These are phyloP conservation scores for Monosiga brevicollis DNA, from an alignment of 78 protist genomes.

Conservation along the genomic window DNA sequence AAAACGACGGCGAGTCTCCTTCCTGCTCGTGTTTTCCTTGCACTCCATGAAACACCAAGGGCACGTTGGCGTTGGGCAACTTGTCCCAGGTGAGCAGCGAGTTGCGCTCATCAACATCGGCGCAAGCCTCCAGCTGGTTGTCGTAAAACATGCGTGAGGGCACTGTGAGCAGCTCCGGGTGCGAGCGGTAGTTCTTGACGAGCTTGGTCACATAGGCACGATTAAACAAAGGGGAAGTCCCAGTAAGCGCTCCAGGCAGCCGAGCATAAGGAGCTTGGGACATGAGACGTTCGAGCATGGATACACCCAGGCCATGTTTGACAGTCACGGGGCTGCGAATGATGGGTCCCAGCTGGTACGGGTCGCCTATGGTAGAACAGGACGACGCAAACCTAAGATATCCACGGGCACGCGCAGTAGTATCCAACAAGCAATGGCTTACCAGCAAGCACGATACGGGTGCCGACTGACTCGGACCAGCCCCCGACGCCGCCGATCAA, in stretches of 20 bases:
- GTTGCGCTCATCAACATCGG: not conserved
- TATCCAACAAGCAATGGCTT: too few relatives aligned
- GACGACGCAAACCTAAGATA: not conserved
- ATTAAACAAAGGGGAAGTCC: too few relatives aligned
- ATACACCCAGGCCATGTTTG: conserved; percentile 1
- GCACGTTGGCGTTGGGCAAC: conserved; percentile 9
- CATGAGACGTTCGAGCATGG: conserved; percentile 29
- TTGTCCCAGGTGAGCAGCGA: not conserved
- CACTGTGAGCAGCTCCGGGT: not conserved
- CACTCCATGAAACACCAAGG: conserved; percentile 13
- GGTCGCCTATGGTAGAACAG: too few relatives aligned
- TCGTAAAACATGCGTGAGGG: conserved; percentile 22
- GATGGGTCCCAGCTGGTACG: conserved; percentile 26
- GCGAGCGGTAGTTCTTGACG: conserved; percentile 29
- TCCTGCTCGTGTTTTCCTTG: not conserved
- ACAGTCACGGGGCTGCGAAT: not conserved
- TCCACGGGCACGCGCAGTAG: not conserved
- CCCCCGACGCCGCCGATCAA: too few relatives aligned
- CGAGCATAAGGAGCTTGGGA: too few relatives aligned
- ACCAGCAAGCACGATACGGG: too few relatives aligned
- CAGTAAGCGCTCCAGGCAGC: too few relatives aligned
- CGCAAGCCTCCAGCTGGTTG: not conserved
- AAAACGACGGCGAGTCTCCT: conserved; percentile 8
- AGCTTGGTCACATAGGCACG: not conserved
- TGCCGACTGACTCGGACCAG: too few relatives aligned